A percentile compares a stretch with the other conserved stretches of the same genome.
Evolutionary conservation across 306 rosid species (phyloP).

Genomic region (Vicia villosa): DNA sequence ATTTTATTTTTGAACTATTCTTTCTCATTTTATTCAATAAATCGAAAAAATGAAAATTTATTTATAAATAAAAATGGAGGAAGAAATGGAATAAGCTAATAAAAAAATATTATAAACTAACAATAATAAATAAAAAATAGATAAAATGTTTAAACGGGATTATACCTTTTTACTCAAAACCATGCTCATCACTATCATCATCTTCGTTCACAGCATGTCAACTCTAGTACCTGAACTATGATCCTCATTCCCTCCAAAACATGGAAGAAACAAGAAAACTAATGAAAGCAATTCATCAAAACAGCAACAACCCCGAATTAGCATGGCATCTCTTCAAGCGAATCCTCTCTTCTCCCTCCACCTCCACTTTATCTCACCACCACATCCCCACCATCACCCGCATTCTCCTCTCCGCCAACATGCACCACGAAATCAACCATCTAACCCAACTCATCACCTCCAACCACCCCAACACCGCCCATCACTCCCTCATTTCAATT

Average conservation of each 20-base stretch:
- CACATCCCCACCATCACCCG: slow-evolving; percentile 56
- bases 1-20: too few relatives aligned
- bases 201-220: neutral
- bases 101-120: too few relatives aligned
- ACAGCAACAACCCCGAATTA: slow-evolving; percentile 61
- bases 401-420: slow-evolving; percentile 56
- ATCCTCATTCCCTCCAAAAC: neutral
- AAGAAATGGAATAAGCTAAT: too few relatives aligned
- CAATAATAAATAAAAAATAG: too few relatives aligned
- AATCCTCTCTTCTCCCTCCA: slow-evolving; percentile 51
- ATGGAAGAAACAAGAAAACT: slow-evolving; percentile 54
- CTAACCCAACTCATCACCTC: slow-evolving; percentile 54
- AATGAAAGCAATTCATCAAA: slow-evolving; percentile 50
- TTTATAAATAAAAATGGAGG: too few relatives aligned
- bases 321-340: slow-evolving; percentile 88
- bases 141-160: too few relatives aligned
- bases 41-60: too few relatives aligned
- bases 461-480: slow-evolving; percentile 48
- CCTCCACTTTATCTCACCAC: slow-evolving; percentile 1
- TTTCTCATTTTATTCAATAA: too few relatives aligned
- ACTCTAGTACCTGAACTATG: neutral
- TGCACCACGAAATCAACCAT: slow-evolving; percentile 59
- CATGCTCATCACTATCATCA: too few relatives aligned
- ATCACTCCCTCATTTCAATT: slow-evolving; percentile 50
- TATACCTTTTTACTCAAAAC: too few relatives aligned